These are phyloP conservation scores for Lichina pygmaea DNA, from an alignment of 495 filamentous ascomycete species.

Conservation along the genomic window DNA sequence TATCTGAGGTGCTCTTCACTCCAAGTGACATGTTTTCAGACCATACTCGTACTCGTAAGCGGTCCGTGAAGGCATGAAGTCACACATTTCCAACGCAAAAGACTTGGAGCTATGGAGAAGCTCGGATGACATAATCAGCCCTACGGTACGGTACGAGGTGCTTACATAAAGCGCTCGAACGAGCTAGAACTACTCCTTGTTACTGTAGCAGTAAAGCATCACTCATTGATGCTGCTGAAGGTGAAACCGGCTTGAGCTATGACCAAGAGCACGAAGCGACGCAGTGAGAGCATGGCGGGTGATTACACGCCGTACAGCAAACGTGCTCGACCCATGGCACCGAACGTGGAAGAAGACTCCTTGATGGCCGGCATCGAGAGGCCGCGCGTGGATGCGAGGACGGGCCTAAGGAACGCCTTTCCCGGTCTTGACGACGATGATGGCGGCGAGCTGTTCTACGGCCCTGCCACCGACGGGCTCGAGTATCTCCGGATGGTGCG, in stretches of 20 bases:
- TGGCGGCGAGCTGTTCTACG: conserved; percentile 24
- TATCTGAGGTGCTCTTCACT: no score
- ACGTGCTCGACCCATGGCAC: not conserved
- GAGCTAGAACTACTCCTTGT: no score
- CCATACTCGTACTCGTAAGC: no score
- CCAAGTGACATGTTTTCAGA: no score
- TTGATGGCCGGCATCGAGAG: conserved; percentile 1
- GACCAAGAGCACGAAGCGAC: conserved; percentile 1
- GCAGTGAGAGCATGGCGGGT: not conserved
- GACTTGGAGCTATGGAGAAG: no score
- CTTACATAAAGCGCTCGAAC: no score
- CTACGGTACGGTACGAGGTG: no score
- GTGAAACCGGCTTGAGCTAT: not conserved
- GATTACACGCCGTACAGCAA: not conserved
- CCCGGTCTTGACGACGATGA: conserved; percentile 37
- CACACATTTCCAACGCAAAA: no score
- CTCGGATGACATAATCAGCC: no score
- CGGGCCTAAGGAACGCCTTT: conserved; percentile 53
- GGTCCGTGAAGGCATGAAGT: no score
- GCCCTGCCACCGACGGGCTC: conserved; percentile 33
- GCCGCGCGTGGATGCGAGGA: conserved; percentile 32
- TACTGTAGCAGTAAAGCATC: no score
- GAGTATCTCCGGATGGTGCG: conserved; percentile 58
- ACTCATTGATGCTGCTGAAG: not conserved
- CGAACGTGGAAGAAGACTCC: not conserved